Percentiles rank a stretch among this genome's conserved stretches.
Conservation (phyloP, 768 basidiomycete genomes). For the Leucocoprinus leucothites region DNA sequence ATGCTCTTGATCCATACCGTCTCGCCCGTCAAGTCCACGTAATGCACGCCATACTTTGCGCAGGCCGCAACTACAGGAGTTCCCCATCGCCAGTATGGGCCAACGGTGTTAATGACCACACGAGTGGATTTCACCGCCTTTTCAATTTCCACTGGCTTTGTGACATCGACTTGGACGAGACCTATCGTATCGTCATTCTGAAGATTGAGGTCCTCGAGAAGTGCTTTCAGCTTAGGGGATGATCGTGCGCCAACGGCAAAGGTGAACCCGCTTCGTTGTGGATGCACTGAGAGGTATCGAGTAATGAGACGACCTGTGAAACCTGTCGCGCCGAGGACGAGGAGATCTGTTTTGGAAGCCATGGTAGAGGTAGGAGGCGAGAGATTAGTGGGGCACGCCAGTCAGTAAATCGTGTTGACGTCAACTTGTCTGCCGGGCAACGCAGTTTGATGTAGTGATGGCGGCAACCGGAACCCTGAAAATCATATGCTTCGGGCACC, state of each 20-base stretch:
- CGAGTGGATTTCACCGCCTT: conserved; percentile 50
- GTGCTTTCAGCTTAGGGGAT: conserved; percentile 50
- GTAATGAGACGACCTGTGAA: conserved; percentile 70
- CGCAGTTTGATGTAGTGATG: too few species aligned
- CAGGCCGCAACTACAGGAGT: conserved; percentile 76
- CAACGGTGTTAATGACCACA: conserved; percentile 76
- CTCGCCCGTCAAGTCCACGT: conserved; percentile 85
- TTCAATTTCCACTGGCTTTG: conserved; percentile 50
- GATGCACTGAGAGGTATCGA: conserved; percentile 64
- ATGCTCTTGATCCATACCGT: conserved; percentile 62
- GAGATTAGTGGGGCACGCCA: neutral
- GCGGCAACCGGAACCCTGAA: too few species aligned
- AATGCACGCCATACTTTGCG: conserved; percentile 70
- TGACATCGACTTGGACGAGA: conserved; percentile 57
- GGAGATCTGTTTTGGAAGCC: conserved; percentile 43
- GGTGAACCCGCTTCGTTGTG: conserved; percentile 55
- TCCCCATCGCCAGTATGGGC: conserved; percentile 72
- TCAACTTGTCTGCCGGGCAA: too few species aligned
- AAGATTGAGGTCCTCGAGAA: conserved; percentile 45
- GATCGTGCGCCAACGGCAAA: conserved; percentile 74
- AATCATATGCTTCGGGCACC: too few species aligned
- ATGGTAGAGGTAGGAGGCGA: conserved; percentile 17
- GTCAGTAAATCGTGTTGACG: too few species aligned
- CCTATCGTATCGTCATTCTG: conserved; percentile 34
- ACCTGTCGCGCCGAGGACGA: conserved; percentile 76